phyloP scores from a whole-genome alignment of 2,329 filamentous ascomycete genomes.

The Orbilia brochopaga region DNA sequence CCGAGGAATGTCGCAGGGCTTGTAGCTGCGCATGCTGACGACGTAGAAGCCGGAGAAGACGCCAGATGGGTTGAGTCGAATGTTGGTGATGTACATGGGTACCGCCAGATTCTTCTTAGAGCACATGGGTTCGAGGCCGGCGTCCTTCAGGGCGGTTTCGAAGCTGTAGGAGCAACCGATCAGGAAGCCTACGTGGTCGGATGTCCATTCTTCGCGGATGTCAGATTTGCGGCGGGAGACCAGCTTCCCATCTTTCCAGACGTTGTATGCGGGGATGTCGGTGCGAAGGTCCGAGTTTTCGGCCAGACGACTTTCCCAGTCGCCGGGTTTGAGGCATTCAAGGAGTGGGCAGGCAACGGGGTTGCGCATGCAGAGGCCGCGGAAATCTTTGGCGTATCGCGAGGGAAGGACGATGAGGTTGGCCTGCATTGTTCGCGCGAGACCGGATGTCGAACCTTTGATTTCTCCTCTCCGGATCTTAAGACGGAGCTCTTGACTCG shows the following conservation, averaged over 20 bases:
- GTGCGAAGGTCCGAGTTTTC: conserved; percentile 64
- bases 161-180: conserved; percentile 71
- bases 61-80: conserved; percentile 66
- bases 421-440: conserved; percentile 67
- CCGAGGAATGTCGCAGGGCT: conserved; percentile 60
- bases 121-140: conserved; percentile 62
- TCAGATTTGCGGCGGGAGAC: conserved; percentile 58
- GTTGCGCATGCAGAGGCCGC: conserved; percentile 66
- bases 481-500: conserved; percentile 44
- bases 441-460: conserved; percentile 62
- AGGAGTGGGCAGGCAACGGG: conserved; percentile 69
- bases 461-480: conserved; percentile 44
- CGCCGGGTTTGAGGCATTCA: conserved; percentile 61
- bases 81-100: conserved; percentile 67
- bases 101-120: conserved; percentile 61
- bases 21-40: conserved; percentile 70
- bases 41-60: conserved; percentile 67
- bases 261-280: conserved; percentile 66
- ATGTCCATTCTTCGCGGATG: conserved; percentile 64
- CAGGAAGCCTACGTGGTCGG: conserved; percentile 68
- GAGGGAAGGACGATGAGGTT: conserved; percentile 68
- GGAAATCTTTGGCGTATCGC: conserved; percentile 66
- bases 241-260: conserved; percentile 64
- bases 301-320: conserved; percentile 58
- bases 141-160: conserved; percentile 64